A percentile compares a stretch with the other conserved stretches of the same genome.
phyloP scores from a whole-genome alignment of 495 filamentous ascomycete species.

The Aspergillus egyptiacus region DNA sequence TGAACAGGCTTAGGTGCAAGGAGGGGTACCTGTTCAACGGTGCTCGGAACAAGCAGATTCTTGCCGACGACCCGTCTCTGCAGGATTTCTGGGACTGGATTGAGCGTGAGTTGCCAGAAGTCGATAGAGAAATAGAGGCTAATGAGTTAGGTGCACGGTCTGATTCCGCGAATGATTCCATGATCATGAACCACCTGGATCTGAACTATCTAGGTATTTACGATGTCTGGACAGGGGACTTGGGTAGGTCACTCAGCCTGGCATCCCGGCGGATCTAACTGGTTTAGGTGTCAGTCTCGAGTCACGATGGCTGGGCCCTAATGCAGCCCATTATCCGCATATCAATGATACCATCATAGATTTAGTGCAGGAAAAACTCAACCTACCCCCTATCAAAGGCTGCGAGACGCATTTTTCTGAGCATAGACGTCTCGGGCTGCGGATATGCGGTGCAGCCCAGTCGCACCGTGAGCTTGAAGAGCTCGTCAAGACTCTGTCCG shows the following conservation, averaged over 20 bases:
- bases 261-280: constrained; percentile 7
- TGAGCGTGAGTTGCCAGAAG: constrained; percentile 44
- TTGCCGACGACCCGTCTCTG: constrained; percentile 67
- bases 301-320: constrained; percentile 23
- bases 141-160: constrained; percentile 53
- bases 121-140: not conserved
- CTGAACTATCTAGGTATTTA: constrained; percentile 80
- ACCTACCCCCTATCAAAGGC: constrained; percentile 44
- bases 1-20: constrained; percentile 50
- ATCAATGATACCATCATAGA: constrained; percentile 47
- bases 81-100: constrained; percentile 75
- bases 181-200: constrained; percentile 71
- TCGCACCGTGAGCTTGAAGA: constrained; percentile 56
- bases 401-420: constrained; percentile 60
- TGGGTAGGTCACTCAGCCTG: constrained; percentile 43
- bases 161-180: constrained; percentile 59
- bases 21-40: constrained; percentile 79
- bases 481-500: constrained; percentile 52
- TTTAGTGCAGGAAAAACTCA: constrained; percentile 38
- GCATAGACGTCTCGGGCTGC: constrained; percentile 72
- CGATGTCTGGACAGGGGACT: constrained; percentile 70
- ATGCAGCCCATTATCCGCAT: constrained; percentile 21
- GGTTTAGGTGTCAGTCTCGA: constrained; percentile 33
- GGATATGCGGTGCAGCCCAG: constrained; percentile 69
- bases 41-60: constrained; percentile 57